Percentiles rank a stretch among this genome's conserved stretches.
phyloP scores from a whole-genome alignment of 495 filamentous ascomycete species.

The Aspergillus asperescens region DNA sequence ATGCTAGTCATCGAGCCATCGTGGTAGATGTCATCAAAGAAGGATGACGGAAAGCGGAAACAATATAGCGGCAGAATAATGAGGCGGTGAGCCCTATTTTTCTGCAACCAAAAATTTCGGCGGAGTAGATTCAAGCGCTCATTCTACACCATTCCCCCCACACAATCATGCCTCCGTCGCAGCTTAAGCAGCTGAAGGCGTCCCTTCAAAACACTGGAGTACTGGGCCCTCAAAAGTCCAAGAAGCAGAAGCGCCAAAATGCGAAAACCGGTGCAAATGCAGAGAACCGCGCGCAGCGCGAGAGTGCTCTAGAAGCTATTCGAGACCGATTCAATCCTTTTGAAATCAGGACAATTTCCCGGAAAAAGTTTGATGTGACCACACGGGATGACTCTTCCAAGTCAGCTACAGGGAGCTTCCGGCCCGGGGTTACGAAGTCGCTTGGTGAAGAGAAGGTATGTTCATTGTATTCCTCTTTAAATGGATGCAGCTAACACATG shows the following conservation, averaged over 20 bases:
- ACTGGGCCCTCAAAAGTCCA: slow-evolving; percentile 81
- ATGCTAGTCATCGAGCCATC: neutral
- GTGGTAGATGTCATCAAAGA: neutral
- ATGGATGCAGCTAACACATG: slow-evolving; percentile 10
- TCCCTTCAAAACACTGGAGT: slow-evolving; percentile 84
- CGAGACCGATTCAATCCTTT: slow-evolving; percentile 97
- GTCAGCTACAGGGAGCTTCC: slow-evolving; percentile 45
- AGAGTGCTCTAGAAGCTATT: slow-evolving; percentile 71
- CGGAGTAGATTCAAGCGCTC: slow-evolving; percentile 4
- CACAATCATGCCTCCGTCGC: slow-evolving; percentile 79
- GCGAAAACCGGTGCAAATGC: slow-evolving; percentile 55
- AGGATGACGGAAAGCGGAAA: slow-evolving; percentile 28
- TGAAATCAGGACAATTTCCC: slow-evolving; percentile 70
- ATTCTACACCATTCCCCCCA: slow-evolving; percentile 11
- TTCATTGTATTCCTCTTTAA: slow-evolving; percentile 10
- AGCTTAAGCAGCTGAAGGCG: slow-evolving; percentile 90
- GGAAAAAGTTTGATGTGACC: slow-evolving; percentile 71
- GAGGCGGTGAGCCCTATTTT: slow-evolving; percentile 36
- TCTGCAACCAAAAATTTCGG: slow-evolving; percentile 24
- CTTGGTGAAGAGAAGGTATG: slow-evolving; percentile 79
- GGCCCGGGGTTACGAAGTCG: slow-evolving; percentile 80
- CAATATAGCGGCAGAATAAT: slow-evolving; percentile 30
- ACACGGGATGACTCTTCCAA: slow-evolving; percentile 48
- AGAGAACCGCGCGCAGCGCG: slow-evolving; percentile 65
- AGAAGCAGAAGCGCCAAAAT: slow-evolving; percentile 79